A percentile compares a stretch with the other conserved stretches of the same genome.
These are phyloP conservation scores for Paramecium sexaurelia DNA, from an alignment of 73 alveolate genomes.

Conservation along the genomic window DNA sequence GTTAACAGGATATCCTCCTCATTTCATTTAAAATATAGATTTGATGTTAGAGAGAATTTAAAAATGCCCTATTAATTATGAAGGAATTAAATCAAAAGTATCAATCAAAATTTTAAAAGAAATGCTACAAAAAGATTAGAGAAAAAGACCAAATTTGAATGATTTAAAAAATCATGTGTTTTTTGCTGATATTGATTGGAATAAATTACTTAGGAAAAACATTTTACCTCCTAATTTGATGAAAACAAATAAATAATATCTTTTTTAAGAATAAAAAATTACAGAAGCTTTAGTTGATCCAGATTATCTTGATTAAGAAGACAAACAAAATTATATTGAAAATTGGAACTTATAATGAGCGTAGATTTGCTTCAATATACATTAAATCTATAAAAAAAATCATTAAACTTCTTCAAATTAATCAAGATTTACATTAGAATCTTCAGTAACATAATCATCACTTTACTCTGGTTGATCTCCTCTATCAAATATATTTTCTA, in stretches of 20 bases:
- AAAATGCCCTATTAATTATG: slow-evolving; percentile 61
- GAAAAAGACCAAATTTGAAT: not conserved
- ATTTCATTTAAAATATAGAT: slow-evolving; percentile 64
- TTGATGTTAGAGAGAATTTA: slow-evolving; percentile 71
- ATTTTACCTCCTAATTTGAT: slow-evolving; percentile 66
- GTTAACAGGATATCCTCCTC: slow-evolving; percentile 86
- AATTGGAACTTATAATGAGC: not conserved
- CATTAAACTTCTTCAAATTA: slow-evolving; percentile 44
- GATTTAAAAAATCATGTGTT: slow-evolving; percentile 75
- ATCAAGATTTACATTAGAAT: not conserved
- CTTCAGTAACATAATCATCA: slow-evolving; percentile 49
- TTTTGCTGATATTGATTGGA: slow-evolving; percentile 78
- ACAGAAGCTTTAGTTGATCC: not conserved
- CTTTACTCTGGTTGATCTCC: not conserved
- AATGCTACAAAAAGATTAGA: not conserved
- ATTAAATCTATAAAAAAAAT: not conserved
- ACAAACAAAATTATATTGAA: not conserved
- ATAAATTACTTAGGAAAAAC: slow-evolving; percentile 51
- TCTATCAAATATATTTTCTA: slow-evolving; percentile 49
- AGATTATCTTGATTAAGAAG: not conserved
- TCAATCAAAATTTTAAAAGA: slow-evolving; percentile 1
- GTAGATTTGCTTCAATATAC: not conserved
- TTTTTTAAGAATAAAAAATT: not conserved
- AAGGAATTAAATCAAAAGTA: slow-evolving; percentile 49
- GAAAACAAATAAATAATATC: not conserved